Evolutionary conservation across 257 asterid genomes (phyloP), one percentile per base, ranked within the genome.

Genomic region (Ophiorrhiza pumila): DNA sequence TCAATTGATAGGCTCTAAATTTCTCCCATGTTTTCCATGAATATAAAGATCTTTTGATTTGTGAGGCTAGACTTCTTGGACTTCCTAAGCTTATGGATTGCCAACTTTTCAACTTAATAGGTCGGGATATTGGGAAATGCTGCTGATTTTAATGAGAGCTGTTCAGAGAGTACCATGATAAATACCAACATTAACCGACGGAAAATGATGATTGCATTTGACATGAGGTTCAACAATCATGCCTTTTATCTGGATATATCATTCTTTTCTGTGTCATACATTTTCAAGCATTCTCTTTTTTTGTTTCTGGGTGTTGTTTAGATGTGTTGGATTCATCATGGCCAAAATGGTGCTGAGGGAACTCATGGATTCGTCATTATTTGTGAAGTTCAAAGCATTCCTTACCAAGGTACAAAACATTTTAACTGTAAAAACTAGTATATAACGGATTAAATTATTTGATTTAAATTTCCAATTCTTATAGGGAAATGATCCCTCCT

Each of bases 41-140:
- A 17, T 29, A 7, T 67, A 25, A 4, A 12, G 27, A 25, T 13
- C 25, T 43, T 32, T 32, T 20, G 10, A 66, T 43, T 31, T 17
- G 18, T 4, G 23, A 65, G 2, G 25, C 25, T 14, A 42, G 23
- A n/a, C 15, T 5, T 2, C 22, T 27, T 13, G 11, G 47, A 59
- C 42, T 15, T 55, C 59, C 66, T 42, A 18, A 22, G 12, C 27
- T 17, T 57, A 59, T 56, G 20, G 27, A 68, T 76, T 75, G 57
- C 71, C 52, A 58, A 74, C 31, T 64, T 42, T 77, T 59, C 68
- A 59, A 77, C 69, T 72, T 67, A 77, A 79, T 79, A 91, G 98
- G 96, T 91, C 22, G 97, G 98, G 70, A 89, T 93, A 71, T 76
- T 93, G 85, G 97, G 98, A 81, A 93, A 93, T 88, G 94, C 97